phyloP scores from a whole-genome alignment of 2,329 filamentous ascomycete species.

The Xylariaceae sp. region DNA sequence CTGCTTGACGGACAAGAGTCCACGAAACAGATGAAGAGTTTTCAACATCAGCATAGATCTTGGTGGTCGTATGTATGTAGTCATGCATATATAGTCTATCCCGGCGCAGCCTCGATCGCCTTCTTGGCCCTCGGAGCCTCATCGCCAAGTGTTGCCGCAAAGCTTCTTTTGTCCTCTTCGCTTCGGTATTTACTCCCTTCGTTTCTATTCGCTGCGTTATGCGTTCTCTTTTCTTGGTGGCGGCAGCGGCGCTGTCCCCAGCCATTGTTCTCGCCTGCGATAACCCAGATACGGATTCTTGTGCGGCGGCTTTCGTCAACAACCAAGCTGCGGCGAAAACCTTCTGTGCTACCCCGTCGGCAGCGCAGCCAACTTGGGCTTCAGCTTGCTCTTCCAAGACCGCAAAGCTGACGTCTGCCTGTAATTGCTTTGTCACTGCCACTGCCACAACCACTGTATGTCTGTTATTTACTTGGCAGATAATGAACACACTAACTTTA shows the following conservation, averaged over 20 bases:
- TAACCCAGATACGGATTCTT: not conserved
- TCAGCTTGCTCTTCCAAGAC: not conserved
- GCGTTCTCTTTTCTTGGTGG: not conserved
- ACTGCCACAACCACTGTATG: not conserved
- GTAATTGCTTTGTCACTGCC: not conserved
- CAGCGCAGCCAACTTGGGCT: not conserved
- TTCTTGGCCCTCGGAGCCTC: too few species aligned
- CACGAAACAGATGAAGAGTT: too few species aligned
- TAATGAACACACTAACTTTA: not conserved
- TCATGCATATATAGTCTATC: too few species aligned
- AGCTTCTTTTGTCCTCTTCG: too few species aligned
- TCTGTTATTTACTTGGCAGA: not conserved
- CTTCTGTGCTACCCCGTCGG: not conserved
- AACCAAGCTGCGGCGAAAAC: not conserved
- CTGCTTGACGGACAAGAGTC: too few species aligned
- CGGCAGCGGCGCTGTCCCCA: not conserved
- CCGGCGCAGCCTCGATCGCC: too few species aligned
- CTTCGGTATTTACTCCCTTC: too few species aligned
- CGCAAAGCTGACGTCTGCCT: not conserved
- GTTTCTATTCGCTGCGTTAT: not conserved
- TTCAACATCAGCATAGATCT: too few species aligned
- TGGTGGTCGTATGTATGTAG: too few species aligned
- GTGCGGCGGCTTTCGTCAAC: not conserved
- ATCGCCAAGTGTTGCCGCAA: too few species aligned
- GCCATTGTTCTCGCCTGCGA: not conserved